Conservation (phyloP, 306 rosid species). For the Mimosa pudica region DNA sequence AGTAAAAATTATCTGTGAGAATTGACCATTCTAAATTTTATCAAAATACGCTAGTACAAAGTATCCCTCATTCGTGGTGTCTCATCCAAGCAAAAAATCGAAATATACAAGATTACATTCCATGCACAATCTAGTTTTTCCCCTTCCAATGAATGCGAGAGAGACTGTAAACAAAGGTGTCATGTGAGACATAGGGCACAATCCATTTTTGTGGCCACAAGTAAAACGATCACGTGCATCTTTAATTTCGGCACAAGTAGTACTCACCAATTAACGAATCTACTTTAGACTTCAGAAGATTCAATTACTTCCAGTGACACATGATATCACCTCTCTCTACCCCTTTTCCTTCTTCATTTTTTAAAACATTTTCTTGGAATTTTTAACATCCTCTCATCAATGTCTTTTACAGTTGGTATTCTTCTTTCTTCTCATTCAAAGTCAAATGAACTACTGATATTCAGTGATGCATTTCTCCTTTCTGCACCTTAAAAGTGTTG, state of each 20-base stretch:
- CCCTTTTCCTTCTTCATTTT: background rate
- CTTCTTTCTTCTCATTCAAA: background rate
- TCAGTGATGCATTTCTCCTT: slow-evolving; percentile 23
- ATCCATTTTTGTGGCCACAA: background rate
- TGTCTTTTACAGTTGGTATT: background rate
- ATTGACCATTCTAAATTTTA: background rate
- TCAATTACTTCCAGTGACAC: background rate
- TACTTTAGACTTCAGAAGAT: background rate
- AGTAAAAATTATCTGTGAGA: background rate
- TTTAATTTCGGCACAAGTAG: background rate
- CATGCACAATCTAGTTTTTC: background rate
- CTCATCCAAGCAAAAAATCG: background rate
- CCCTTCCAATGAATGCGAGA: background rate
- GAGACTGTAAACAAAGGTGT: background rate
- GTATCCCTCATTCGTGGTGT: background rate
- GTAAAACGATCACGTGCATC: background rate
- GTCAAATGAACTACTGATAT: slow-evolving; percentile 17
- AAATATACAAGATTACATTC: background rate
- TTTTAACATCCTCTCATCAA: background rate
- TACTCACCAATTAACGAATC: background rate
- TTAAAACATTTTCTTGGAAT: background rate
- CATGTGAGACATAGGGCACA: background rate
- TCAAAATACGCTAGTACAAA: background rate
- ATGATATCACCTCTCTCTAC: background rate
- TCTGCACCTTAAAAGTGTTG: slow-evolving; percentile 8